Evolutionary conservation across 192 early-diverging fungal species (phyloP).

Genomic region (Powellomyces hirtus): DNA sequence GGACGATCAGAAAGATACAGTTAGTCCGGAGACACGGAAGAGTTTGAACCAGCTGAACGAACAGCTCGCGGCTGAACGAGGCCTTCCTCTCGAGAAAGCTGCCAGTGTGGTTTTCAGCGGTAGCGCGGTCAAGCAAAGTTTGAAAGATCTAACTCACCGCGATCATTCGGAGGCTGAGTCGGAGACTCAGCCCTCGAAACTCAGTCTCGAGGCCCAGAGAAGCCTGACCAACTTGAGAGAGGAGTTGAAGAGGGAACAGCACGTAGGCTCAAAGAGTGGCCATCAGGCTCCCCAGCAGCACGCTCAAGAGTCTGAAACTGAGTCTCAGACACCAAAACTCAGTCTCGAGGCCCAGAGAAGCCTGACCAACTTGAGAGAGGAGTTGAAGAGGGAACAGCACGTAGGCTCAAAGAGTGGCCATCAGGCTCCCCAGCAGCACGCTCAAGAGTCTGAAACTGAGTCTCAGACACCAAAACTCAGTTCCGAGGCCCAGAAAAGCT

Average conservation of each 20-base stretch:
- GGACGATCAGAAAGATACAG: not conserved
- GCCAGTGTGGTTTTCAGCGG: slow-evolving; percentile 7
- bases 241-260: not conserved
- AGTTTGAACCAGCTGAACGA: slow-evolving; percentile 13
- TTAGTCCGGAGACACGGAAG: not conserved
- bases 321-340: not conserved
- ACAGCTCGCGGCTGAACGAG: slow-evolving; percentile 16
- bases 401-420: no score
- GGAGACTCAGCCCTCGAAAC: not conserved
- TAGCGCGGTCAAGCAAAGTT: not conserved
- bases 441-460: not conserved
- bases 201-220: not conserved
- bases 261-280: no score
- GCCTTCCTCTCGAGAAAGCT: slow-evolving; percentile 5
- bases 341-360: not conserved
- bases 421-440: no score
- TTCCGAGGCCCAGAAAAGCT: not conserved
- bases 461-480: not conserved
- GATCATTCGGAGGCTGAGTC: not conserved
- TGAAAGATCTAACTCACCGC: slow-evolving; percentile 14
- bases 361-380: not conserved
- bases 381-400: not conserved
- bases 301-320: not conserved
- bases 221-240: not conserved
- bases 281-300: no score